phyloP scores from a whole-genome alignment of 306 rosid species.

The Dryas alaskensis region DNA sequence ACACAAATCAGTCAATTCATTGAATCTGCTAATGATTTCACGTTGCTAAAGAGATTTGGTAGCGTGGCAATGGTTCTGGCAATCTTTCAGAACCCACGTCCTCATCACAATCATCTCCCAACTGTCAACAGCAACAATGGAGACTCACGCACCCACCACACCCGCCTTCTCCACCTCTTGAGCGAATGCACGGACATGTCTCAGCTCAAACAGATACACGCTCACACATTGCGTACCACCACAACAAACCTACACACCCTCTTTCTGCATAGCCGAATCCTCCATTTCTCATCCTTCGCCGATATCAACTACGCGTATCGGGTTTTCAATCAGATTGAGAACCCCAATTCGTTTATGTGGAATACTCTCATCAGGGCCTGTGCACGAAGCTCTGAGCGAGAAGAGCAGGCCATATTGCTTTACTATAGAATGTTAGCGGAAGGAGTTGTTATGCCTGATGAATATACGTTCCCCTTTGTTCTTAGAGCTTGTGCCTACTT shows the following conservation, averaged over 20 bases:
- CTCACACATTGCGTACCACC: slow-evolving; percentile 60
- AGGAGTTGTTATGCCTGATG: slow-evolving; percentile 46
- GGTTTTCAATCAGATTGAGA: slow-evolving; percentile 41
- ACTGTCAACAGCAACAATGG: slow-evolving; percentile 10
- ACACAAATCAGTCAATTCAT: background rate
- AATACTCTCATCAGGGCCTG: slow-evolving; percentile 71
- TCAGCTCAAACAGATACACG: slow-evolving; percentile 69
- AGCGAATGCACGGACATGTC: slow-evolving; percentile 37
- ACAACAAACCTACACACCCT: slow-evolving; percentile 38
- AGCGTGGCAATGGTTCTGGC: slow-evolving; percentile 31
- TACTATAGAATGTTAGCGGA: slow-evolving; percentile 50
- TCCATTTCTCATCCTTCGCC: slow-evolving; percentile 38
- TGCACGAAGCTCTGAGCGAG: slow-evolving; percentile 46
- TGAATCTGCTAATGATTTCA: background rate
- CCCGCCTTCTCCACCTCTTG: slow-evolving; percentile 47
- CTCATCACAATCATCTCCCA: background rate
- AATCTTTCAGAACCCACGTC: slow-evolving; percentile 25
- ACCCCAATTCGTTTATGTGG: slow-evolving; percentile 80
- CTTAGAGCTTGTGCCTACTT: slow-evolving; percentile 66
- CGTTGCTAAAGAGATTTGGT: background rate
- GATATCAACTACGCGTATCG: slow-evolving; percentile 56
- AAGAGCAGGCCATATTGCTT: slow-evolving; percentile 40
- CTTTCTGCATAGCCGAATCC: slow-evolving; percentile 53
- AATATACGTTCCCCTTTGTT: slow-evolving; percentile 70
- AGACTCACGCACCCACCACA: slow-evolving; percentile 19